Evolutionary conservation across 805 yeast species (phyloP).

Genomic region (Saccharomyces kudriavzevii): DNA sequence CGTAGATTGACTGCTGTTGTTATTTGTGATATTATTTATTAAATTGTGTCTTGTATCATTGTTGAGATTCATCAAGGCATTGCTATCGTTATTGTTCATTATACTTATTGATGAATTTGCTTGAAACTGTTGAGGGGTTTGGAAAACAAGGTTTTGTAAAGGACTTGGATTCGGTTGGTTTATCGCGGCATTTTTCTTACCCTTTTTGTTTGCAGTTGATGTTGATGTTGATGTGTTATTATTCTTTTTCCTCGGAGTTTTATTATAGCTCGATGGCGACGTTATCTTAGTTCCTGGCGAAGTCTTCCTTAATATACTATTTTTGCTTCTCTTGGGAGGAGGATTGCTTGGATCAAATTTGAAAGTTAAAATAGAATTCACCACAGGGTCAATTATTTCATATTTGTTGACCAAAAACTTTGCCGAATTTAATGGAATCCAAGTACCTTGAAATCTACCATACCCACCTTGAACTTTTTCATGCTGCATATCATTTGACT

Average conservation of each 20-base stretch:
- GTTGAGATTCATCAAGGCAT: not conserved
- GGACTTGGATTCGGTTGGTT: conserved; percentile 27
- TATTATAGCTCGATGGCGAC: conserved; percentile 30
- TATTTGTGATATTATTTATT: not conserved
- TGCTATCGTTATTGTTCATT: not conserved
- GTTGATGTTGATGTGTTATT: conserved; percentile 1
- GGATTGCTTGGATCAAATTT: conserved; percentile 41
- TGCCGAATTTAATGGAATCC: conserved; percentile 70
- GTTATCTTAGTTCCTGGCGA: conserved; percentile 27
- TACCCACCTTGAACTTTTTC: conserved; percentile 82
- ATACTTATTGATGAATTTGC: conserved; percentile 1
- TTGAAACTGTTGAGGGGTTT: conserved; percentile 25
- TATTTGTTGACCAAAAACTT: conserved; percentile 45
- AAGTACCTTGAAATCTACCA: conserved; percentile 79
- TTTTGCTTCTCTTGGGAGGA: conserved; percentile 35
- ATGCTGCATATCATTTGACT: conserved; percentile 61
- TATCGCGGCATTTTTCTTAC: conserved; percentile 5
- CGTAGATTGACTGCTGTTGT: not conserved
- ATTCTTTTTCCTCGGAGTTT: conserved; percentile 26
- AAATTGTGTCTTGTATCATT: not conserved
- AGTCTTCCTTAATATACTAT: conserved; percentile 25
- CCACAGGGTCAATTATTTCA: conserved; percentile 43
- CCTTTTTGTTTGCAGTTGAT: conserved; percentile 6
- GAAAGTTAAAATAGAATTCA: conserved; percentile 45
- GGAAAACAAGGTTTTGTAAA: conserved; percentile 26